Conservation (phyloP, 805 yeast species). For the Millerago galiae region DNA sequence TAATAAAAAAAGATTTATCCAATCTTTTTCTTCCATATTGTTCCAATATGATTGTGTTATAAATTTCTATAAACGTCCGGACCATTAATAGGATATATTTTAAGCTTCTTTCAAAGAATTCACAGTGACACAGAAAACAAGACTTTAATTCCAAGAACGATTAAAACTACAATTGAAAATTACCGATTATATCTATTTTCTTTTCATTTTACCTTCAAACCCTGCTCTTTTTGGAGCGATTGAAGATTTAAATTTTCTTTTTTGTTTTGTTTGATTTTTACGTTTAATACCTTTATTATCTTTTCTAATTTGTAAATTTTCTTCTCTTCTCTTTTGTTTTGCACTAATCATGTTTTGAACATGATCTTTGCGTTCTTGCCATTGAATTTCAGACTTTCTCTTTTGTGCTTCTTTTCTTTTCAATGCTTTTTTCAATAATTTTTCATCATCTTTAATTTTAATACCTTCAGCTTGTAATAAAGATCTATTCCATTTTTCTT, state of each 20-base stretch:
- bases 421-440: constrained; percentile 75
- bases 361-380: constrained; percentile 83
- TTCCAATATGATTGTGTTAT: no score
- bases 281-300: constrained; percentile 80
- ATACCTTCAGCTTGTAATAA: constrained; percentile 83
- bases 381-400: constrained; percentile 80
- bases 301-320: constrained; percentile 76
- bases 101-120: no score
- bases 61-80: no score
- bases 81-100: no score
- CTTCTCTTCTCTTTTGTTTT: constrained; percentile 84
- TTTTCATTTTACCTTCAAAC: constrained; percentile 59
- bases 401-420: constrained; percentile 79
- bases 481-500: constrained; percentile 80
- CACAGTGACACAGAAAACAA: no score
- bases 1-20: no score
- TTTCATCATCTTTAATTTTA: constrained; percentile 86
- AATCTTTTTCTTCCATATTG: no score
- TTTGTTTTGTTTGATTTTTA: constrained; percentile 64
- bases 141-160: no score
- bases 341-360: constrained; percentile 72
- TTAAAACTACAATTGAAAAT: no score
- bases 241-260: constrained; percentile 54
- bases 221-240: constrained; percentile 71
- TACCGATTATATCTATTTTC: constrained; percentile 3